Evolutionary conservation across 2,329 filamentous ascomycete species (phyloP).

Genomic region (Penicillium corylophilum): DNA sequence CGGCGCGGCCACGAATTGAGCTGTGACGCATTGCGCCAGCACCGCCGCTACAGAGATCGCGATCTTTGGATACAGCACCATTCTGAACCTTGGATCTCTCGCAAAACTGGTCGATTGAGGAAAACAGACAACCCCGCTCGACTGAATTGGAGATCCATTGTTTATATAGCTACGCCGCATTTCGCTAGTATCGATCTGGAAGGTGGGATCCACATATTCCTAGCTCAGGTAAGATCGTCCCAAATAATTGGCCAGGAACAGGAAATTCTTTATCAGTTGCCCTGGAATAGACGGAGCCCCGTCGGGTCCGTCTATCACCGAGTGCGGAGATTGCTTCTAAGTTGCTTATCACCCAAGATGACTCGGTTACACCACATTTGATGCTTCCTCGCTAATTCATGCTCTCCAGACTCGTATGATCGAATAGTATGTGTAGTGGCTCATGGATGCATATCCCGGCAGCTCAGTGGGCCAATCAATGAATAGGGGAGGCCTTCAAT

Average conservation of each 20-base stretch:
- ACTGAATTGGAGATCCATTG: not conserved
- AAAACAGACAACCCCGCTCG: not conserved
- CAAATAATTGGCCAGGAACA: not conserved
- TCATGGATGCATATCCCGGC: no score
- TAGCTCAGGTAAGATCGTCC: not conserved
- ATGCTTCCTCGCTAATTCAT: no score
- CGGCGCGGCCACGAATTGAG: constrained; percentile 17
- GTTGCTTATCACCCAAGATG: not conserved
- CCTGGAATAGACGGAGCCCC: not conserved
- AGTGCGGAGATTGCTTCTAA: not conserved
- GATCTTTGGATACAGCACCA: constrained; percentile 5
- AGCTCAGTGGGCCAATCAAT: no score
- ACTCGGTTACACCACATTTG: no score
- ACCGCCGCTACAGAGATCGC: not conserved
- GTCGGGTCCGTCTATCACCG: not conserved
- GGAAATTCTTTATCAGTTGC: not conserved
- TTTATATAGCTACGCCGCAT: not conserved
- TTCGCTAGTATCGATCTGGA: not conserved
- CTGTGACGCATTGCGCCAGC: constrained; percentile 6
- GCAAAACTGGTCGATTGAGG: not conserved
- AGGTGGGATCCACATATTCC: not conserved
- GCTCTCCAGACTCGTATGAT: no score
- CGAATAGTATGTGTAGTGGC: no score
- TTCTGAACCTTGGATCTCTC: not conserved
- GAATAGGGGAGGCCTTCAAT: no score